Percentiles rank a stretch among this genome's conserved stretches.
Conservation (phyloP, 2,329 filamentous ascomycete genomes). For the Xylariaceae sp. region DNA sequence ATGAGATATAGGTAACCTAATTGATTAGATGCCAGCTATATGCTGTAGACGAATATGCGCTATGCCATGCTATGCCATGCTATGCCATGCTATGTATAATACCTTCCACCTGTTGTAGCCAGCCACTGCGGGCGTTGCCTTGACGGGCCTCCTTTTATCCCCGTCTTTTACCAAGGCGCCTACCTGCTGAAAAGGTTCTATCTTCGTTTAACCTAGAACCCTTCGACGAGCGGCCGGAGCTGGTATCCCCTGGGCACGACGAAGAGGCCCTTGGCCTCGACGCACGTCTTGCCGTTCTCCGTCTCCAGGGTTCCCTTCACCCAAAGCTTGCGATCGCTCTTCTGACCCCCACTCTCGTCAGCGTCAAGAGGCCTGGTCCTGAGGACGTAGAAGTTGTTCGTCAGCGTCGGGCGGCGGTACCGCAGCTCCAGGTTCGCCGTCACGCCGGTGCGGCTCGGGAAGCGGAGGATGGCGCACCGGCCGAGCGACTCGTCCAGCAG, state of each 20-base stretch:
- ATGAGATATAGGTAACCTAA: no score
- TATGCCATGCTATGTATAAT: no score
- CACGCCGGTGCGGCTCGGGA: constrained; percentile 46
- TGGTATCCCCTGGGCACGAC: constrained; percentile 49
- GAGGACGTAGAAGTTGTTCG: constrained; percentile 60
- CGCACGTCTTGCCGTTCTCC: constrained; percentile 49
- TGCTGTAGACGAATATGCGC: no score
- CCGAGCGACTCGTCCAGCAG: constrained; percentile 64
- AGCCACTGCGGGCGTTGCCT: no score
- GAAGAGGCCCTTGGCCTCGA: constrained; percentile 54
- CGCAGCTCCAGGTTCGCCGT: constrained; percentile 54
- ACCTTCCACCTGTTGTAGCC: no score
- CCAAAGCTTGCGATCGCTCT: constrained; percentile 46
- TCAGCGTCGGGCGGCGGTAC: constrained; percentile 56
- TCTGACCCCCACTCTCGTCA: constrained; percentile 21
- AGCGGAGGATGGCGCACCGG: constrained; percentile 49
- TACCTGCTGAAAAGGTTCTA: no score
- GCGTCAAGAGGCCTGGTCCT: constrained; percentile 39
- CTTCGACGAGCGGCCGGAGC: constrained; percentile 34
- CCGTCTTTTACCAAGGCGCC: no score
- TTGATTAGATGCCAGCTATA: no score
- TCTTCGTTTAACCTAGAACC: constrained; percentile 30
- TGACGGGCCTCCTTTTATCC: no score
- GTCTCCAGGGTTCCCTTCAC: constrained; percentile 50
- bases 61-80: no score